Base-by-base conservation (phyloP, 1,284 basidiomycete species). In the Trametes versicolor region DNA sequence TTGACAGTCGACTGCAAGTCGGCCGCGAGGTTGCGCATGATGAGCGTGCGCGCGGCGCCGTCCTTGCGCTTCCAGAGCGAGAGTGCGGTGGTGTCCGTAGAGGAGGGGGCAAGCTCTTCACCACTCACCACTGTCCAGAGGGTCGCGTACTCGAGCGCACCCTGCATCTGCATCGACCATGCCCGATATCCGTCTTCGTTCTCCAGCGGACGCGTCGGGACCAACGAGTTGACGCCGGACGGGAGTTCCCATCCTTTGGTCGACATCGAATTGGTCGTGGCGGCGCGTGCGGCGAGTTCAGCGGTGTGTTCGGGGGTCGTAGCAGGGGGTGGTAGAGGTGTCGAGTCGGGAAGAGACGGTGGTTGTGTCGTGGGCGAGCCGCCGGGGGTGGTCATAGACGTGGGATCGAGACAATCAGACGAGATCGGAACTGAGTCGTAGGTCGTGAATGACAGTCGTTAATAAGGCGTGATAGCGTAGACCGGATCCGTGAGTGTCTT, bases 91-190 rank as follows among this genome's bases (percentile, higher is more conserved):
- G 34, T 2, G 37, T 56, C 37, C n/a, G 23, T 15, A 0, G 52
- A 13, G n/a, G 13, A 3, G 0, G 60, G 60, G 23, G 23, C 19
- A 9, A n/a, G 21, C 4, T 36, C 32, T 1, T 29, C n/a, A 19
- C 60, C 52, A 49, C 60, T 61, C 45, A 61, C 60, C n/a, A 61
- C 23, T 8, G 55, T 45, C 59, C 59, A 60, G 21, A 60, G 37
- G 5, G 51, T 60, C 41, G 59, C 59, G 29, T 60, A 60, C n/a
- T 53, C 59, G 12, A 60, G 43, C 50, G 59, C 59, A 37, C 59
- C 59, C 41, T 37, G 39, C 39, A 54, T 60, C 29, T 29, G 15
- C 41, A 6, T 9, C 13, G 59, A 23, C 59, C 59, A 60, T 2
- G 25, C 39, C 21, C 39, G 39, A 17, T 60, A 60, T 1, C 39